Evolutionary conservation across 305 asterid genomes (phyloP).

Genomic region (Solanum hybrid): DNA sequence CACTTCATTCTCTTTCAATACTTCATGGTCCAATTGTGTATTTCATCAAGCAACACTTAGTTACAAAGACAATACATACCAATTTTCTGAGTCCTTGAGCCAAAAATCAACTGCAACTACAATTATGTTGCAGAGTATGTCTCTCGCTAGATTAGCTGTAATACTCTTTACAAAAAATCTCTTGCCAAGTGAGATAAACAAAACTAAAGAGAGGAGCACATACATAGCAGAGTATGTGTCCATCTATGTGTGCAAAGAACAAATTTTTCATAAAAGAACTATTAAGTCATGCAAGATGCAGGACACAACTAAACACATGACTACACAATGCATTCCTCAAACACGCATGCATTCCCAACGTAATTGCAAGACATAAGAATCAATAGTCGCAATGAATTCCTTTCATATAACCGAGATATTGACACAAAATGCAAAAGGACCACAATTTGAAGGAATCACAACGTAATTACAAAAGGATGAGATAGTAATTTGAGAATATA

Average conservation of each 20-base stretch:
- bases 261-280: not conserved
- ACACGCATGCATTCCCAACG: no score
- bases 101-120: slow-evolving; percentile 54
- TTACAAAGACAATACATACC: not conserved
- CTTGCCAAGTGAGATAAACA: not conserved
- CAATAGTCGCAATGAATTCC: no score
- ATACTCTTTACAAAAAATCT: not conserved
- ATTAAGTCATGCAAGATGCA: not conserved
- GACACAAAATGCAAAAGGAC: no score
- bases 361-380: no score
- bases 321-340: no score
- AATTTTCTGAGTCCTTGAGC: slow-evolving; percentile 34
- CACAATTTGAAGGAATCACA: no score
- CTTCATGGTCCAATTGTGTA: not conserved
- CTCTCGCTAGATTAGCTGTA: no score
- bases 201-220: not conserved
- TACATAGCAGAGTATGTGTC: not conserved
- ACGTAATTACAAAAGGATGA: no score
- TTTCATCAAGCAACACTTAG: not conserved
- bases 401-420: no score
- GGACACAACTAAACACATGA: not conserved
- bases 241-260: not conserved
- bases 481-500: no score
- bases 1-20: not conserved
- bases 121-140: slow-evolving; percentile 26